A percentile compares a stretch with the other conserved stretches of the same genome.
Conservation (phyloP, 2,329 filamentous ascomycete genomes). For the Byssoonygena ceratinophila region DNA sequence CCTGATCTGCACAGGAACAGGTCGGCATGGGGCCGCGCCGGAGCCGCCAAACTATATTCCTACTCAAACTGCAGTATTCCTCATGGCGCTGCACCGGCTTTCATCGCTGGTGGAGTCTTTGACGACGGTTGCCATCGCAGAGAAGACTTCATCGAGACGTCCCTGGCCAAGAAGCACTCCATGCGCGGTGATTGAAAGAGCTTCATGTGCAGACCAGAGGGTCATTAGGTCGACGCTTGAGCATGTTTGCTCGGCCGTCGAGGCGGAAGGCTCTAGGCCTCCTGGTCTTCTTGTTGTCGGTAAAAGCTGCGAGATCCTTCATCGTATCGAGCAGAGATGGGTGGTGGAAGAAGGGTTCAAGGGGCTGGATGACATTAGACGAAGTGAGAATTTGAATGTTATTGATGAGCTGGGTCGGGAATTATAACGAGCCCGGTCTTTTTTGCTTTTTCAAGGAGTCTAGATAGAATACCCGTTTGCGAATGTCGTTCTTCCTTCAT, state of each 20-base stretch:
- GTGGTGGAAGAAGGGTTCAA: conserved; percentile 76
- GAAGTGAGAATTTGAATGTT: conserved; percentile 18
- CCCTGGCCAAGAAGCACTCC: conserved; percentile 67
- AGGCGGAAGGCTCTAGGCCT: conserved; percentile 77
- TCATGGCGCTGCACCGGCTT: conserved; percentile 90
- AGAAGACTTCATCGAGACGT: conserved; percentile 22
- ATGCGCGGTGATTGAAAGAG: conserved; percentile 85
- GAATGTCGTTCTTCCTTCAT: too few species aligned
- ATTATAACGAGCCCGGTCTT: neutral
- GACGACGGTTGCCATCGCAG: conserved; percentile 29
- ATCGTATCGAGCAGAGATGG: conserved; percentile 58
- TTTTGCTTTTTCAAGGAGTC: too few species aligned
- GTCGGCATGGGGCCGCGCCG: conserved; percentile 74
- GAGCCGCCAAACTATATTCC: conserved; percentile 67
- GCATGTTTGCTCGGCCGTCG: conserved; percentile 69
- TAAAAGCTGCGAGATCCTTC: conserved; percentile 67
- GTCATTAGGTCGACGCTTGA: conserved; percentile 80
- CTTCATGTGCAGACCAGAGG: conserved; percentile 86
- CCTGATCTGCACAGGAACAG: conserved; percentile 91
- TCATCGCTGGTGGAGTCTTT: conserved; percentile 61
- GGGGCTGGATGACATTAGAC: conserved; percentile 50
- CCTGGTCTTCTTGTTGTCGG: conserved; percentile 84
- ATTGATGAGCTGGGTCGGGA: conserved; percentile 12
- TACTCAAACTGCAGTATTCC: conserved; percentile 75
- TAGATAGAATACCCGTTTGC: too few species aligned